Percentiles rank a stretch among this genome's conserved stretches.
These are phyloP conservation scores for Oryza australiensis DNA, from an alignment of 176 grass and related monocot genomes.

Conservation along the genomic window DNA sequence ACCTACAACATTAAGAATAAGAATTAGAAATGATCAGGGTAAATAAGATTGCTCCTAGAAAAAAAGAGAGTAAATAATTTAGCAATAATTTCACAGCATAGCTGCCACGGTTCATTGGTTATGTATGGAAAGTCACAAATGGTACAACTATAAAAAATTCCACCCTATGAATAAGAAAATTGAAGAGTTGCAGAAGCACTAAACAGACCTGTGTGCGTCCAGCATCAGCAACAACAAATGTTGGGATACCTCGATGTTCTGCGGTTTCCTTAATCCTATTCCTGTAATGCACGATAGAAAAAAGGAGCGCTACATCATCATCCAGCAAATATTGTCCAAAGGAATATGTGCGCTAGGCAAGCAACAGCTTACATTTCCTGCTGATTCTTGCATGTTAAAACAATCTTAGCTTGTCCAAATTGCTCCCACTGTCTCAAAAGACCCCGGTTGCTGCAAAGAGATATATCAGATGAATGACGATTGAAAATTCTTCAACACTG, in stretches of 20 bases:
- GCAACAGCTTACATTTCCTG: slow-evolving; percentile 77
- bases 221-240: slow-evolving; percentile 92
- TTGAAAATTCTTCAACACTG: neutral
- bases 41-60: neutral
- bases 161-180: neutral
- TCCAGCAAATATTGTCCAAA: slow-evolving; percentile 14
- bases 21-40: slow-evolving; percentile 16
- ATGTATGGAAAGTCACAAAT: slow-evolving; percentile 19
- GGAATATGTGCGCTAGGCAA: neutral
- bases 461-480: slow-evolving; percentile 17
- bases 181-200: neutral
- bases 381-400: slow-evolving; percentile 92
- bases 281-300: slow-evolving; percentile 38
- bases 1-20: slow-evolving; percentile 60
- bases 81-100: slow-evolving; percentile 11
- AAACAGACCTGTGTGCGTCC: slow-evolving; percentile 80
- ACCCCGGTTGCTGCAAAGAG: slow-evolving; percentile 59
- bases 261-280: slow-evolving; percentile 85
- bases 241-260: slow-evolving; percentile 74
- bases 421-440: slow-evolving; percentile 94
- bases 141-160: neutral
- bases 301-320: neutral
- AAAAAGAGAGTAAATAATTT: neutral
- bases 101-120: neutral
- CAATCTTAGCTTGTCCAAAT: slow-evolving; percentile 94